phyloP scores from a whole-genome alignment of 495 filamentous ascomycete species.

The Hypoxylon lenormandii region DNA sequence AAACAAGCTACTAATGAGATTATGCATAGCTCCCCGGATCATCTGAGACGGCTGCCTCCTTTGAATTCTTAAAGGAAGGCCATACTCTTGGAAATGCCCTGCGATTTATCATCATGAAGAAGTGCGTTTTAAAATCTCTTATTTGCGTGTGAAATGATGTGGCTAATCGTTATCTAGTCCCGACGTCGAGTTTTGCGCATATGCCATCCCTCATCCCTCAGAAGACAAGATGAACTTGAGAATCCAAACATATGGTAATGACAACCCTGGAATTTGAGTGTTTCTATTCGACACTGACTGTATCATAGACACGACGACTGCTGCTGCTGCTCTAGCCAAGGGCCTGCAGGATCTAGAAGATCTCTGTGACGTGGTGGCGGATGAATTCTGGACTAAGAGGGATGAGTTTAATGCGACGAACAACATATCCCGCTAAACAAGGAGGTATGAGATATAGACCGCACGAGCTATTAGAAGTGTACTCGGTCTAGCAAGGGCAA shows the following conservation, averaged over 20 bases:
- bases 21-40: slow-evolving; percentile 73
- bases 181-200: slow-evolving; percentile 95
- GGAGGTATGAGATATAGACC: slow-evolving; percentile 14
- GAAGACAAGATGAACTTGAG: slow-evolving; percentile 95
- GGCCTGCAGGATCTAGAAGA: slow-evolving; percentile 88
- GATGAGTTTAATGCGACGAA: slow-evolving; percentile 68
- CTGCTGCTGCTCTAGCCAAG: slow-evolving; percentile 86
- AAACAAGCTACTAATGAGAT: slow-evolving; percentile 16
- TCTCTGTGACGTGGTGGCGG: slow-evolving; percentile 88
- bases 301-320: slow-evolving; percentile 77
- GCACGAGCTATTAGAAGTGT: neutral
- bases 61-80: slow-evolving; percentile 90
- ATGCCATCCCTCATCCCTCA: slow-evolving; percentile 96
- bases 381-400: slow-evolving; percentile 78
- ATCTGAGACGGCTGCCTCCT: slow-evolving; percentile 74
- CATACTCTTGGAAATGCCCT: slow-evolving; percentile 96
- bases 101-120: slow-evolving; percentile 97
- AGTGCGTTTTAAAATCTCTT: slow-evolving; percentile 67
- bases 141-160: neutral
- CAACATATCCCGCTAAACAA: slow-evolving; percentile 22
- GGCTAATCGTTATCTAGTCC: slow-evolving; percentile 67
- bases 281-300: slow-evolving; percentile 18
- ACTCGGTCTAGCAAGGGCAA: slow-evolving; percentile 13
- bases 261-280: neutral
- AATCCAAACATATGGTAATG: slow-evolving; percentile 92